Percentiles rank a stretch among this genome's conserved stretches.
Evolutionary conservation across 2,329 filamentous ascomycete genomes (phyloP).

Genomic region (Bimuria novae-zelandiae): DNA sequence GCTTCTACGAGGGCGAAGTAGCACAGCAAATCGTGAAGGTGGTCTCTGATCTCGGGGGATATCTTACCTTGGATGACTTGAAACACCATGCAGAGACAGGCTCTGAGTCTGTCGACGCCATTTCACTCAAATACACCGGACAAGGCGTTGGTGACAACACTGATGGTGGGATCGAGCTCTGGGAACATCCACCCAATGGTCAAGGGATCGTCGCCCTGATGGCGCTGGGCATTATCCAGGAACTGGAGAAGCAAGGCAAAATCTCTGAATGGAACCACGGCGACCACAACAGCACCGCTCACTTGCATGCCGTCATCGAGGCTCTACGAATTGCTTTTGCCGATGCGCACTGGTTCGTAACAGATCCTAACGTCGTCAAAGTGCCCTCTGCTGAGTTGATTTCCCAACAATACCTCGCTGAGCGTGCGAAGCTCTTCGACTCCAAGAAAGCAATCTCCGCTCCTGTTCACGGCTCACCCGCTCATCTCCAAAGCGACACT

Average conservation of each 20-base stretch:
- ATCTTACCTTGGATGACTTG: conserved; percentile 79
- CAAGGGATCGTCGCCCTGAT: conserved; percentile 95
- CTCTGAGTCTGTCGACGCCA: conserved; percentile 81
- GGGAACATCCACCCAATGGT: conserved; percentile 96
- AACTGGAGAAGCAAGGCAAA: conserved; percentile 74
- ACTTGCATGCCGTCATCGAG: conserved; percentile 85
- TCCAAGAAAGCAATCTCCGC: conserved; percentile 57
- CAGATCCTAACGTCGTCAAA: conserved; percentile 74
- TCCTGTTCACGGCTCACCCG: conserved; percentile 72
- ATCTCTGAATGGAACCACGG: conserved; percentile 71
- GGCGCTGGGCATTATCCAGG: conserved; percentile 88
- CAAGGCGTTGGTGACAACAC: conserved; percentile 61
- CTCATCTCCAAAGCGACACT: conserved; percentile 84
- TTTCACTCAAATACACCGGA: conserved; percentile 77
- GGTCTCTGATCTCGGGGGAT: conserved; percentile 74
- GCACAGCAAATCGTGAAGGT: conserved; percentile 82
- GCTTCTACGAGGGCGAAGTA: conserved; percentile 86
- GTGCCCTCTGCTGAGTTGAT: conserved; percentile 75
- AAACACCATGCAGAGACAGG: conserved; percentile 73
- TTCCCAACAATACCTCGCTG: conserved; percentile 72
- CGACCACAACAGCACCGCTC: conserved; percentile 78
- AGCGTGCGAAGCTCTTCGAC: conserved; percentile 67
- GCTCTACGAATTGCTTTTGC: conserved; percentile 86
- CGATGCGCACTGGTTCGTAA: conserved; percentile 87
- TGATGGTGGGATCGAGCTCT: conserved; percentile 72